Evolutionary conservation across 2,329 filamentous ascomycete species (phyloP).

Genomic region (Alternaria arborescens): DNA sequence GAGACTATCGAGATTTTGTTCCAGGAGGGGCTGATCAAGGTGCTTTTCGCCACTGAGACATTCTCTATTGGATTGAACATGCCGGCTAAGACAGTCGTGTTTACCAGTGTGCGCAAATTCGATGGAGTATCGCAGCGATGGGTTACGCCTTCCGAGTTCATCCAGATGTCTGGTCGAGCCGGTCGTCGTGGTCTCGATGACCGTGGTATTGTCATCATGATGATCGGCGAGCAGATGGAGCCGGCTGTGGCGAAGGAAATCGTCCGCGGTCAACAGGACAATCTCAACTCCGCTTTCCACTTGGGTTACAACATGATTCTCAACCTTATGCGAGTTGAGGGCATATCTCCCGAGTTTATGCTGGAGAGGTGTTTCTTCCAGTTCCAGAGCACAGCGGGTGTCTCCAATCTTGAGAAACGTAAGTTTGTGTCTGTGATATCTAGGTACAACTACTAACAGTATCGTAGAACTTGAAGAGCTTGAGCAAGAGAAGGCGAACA

Average conservation of each 20-base stretch:
- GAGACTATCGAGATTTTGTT: conserved; percentile 99
- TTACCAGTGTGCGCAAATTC: conserved; percentile 94
- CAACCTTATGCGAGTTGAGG: conserved; percentile 95
- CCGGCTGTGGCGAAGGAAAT: conserved; percentile 93
- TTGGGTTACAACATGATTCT: conserved; percentile 99
- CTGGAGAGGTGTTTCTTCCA: conserved; percentile 98
- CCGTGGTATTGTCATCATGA: conserved; percentile 99
- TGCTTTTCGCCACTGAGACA: conserved; percentile 96
- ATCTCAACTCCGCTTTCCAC: conserved; percentile 96
- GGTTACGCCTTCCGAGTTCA: conserved; percentile 93
- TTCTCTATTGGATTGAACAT: conserved; percentile 99
- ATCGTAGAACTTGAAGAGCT: conserved; percentile 74
- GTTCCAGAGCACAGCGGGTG: conserved; percentile 93
- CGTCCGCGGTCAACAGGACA: conserved; percentile 95
- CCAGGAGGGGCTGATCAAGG: conserved; percentile 97
- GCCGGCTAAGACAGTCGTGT: conserved; percentile 99
- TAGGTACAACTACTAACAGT: conserved; percentile 4
- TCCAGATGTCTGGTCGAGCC: conserved; percentile 98
- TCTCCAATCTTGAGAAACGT: conserved; percentile 80
- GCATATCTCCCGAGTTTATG: conserved; percentile 99
- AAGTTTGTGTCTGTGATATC: conserved; percentile 18
- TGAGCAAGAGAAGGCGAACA: conserved; percentile 75
- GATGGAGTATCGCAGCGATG: conserved; percentile 83
- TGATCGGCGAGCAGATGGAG: conserved; percentile 97
- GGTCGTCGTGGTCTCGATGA: conserved; percentile 97